Base-by-base conservation (phyloP, 352 stramenopile genomes). In the Globisporangium solare region DNA sequence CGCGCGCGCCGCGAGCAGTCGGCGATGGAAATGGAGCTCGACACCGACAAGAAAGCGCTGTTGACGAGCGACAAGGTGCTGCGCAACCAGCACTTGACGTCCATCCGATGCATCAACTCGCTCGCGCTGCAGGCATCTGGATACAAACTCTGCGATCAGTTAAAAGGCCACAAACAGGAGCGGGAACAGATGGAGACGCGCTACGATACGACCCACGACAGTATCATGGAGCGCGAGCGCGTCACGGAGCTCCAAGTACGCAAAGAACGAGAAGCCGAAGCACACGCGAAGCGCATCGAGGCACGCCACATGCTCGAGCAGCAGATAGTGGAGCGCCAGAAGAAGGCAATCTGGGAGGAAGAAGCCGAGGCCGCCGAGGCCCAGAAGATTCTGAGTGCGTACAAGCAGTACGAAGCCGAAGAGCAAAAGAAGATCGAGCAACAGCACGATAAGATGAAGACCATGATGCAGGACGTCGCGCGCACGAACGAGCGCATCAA, bases 351-450 rank as follows among this genome's bases (percentile, higher is more conserved):
- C 41, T 82, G 78, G 41, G 74, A 88, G 37, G 83, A 92, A 71
- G 83, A 92, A 60, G 71, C 76, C 17, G 90, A 92, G 53, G 79
- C 77, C 3, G 77, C 86, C 49, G 83, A 92, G 55, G 78, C 78
- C 0, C 74, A 88, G 51, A 89, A 87, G 65, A 89, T 92, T 53
- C 67, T 92, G 35, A 73, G 75, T 35, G 84, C 78, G 13, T 92
- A 90, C 71, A 92, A 90, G 54, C 74, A 89, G 54, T 92, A 89
- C 57, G 83, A 92, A 47, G 17, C 67, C 2, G 82, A 90, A 49
- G 82, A 90, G 50, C 52, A 84, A 51, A 54, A 59, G 10, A 90
- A 90, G 45, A 57, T 78, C 11, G 68, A 74, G 52, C 73, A 74
- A 13, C 74, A 85, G 17, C 68, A 60, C 12, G 74, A 81, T 15